Base-by-base conservation (phyloP, 768 basidiomycete genomes). In the Phlebiopsis flavidoalba region DNA sequence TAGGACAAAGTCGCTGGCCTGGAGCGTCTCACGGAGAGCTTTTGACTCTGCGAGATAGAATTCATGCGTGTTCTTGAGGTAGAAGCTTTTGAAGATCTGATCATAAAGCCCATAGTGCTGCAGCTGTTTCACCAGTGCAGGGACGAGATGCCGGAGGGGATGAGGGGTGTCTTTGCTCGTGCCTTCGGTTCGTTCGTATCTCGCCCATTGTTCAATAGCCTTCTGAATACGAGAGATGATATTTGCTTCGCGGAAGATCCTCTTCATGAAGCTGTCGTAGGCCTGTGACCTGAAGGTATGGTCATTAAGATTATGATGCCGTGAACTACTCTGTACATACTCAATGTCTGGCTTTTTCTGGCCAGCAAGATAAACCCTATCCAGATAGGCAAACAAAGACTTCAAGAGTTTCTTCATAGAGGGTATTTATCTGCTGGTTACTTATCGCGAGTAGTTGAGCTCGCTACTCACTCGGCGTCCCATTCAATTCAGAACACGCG, bases 341-440 rank as follows among this genome's bases (percentile, higher is more conserved):
- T 72, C 78, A 50, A 87, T 79, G 14, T 66, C 65, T 14, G 76
- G 58, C 12, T 74, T 71, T 26, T 74, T 72, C 35, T 78, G 71
- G 45, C 75, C 73, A 0, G 70, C 66, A 10, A 90, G 77, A 64
- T 86, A 91, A 0, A 79, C 77, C 67, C 88, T 83, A 67, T 94
- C 90, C 54, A 93, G 72, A 69, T 87, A 88, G 2, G 89, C 82
- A 55, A 92, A 72, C 24, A 92, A 72, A 0, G 86, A 86, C 62
- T 80, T 73, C 2, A 92, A 67, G 19, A 91, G 72, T 4, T 74
- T 71, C 88, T 90, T 63, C 22, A 21, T 19, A 55, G 33, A 53
- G 55, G 3, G n/a, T 15, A 53, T 5, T 7, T n/a, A n/a, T n/a
- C n/a, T n/a, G n/a, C n/a, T n/a, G n/a, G n/a, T n/a, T n/a, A n/a